A percentile compares a stretch with the other conserved stretches of the same genome.
phyloP scores from a whole-genome alignment of 768 basidiomycete species.

The Phylloporus arenicola region DNA sequence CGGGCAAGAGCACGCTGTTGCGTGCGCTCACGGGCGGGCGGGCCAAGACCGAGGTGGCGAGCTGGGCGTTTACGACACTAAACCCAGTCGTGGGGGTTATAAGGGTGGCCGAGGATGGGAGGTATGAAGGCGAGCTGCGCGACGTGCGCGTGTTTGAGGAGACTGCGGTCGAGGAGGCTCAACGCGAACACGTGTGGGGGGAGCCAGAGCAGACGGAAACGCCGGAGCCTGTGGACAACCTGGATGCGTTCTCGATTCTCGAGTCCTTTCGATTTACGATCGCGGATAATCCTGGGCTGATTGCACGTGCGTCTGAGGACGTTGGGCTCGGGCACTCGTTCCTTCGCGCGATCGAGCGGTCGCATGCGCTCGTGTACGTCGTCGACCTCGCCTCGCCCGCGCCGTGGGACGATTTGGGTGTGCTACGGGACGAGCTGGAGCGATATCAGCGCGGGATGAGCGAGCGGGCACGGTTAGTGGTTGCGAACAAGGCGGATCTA shows the following conservation, averaged over 20 bases:
- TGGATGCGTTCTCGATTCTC: constrained; percentile 48
- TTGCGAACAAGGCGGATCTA: constrained; percentile 94
- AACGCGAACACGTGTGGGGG: constrained; percentile 33
- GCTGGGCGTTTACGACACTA: constrained; percentile 92
- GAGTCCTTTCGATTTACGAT: constrained; percentile 91
- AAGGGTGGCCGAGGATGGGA: constrained; percentile 73
- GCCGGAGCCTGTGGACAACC: not conserved
- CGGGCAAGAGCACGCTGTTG: constrained; percentile 87
- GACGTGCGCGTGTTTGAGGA: constrained; percentile 58
- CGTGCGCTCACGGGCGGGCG: constrained; percentile 84
- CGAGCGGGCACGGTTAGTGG: constrained; percentile 67
- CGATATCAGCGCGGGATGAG: constrained; percentile 77
- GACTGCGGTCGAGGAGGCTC: constrained; percentile 49
- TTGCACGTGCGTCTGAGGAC: constrained; percentile 78
- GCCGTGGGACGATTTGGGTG: constrained; percentile 72
- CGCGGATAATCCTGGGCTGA: constrained; percentile 94
- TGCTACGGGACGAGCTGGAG: constrained; percentile 79
- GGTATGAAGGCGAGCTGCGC: constrained; percentile 57
- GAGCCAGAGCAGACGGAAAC: not conserved
- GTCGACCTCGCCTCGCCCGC: constrained; percentile 74
- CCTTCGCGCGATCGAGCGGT: constrained; percentile 88
- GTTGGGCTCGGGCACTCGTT: constrained; percentile 93
- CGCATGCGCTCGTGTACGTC: constrained; percentile 85
- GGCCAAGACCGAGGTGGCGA: constrained; percentile 79
- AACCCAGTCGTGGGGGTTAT: constrained; percentile 93